Base-by-base conservation (phyloP, 495 filamentous ascomycete species). In the Apodospora peruviana region DNA sequence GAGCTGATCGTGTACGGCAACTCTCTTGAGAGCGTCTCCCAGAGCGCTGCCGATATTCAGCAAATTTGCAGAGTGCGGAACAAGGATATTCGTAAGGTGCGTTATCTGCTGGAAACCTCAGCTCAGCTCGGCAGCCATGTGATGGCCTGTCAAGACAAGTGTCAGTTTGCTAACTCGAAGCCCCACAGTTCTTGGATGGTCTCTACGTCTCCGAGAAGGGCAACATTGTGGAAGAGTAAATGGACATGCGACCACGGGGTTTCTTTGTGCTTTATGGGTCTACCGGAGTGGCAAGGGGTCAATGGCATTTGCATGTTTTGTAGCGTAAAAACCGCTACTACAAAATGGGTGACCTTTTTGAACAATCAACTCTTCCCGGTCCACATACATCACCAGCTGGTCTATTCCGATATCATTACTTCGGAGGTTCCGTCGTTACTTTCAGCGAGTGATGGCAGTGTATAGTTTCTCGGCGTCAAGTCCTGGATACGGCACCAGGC, bases 41-140 rank as follows among this genome's bases (percentile, higher is more conserved):
- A 98, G 81, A 88, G 84, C 65, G 93, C 93, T 48, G 93, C 93
- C 66, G 93, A 97, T 70, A 96, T 98, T 72, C 93, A 98, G 82
- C 93, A 98, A 76, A 90, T 91, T 75, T 98, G 93, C 87, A 80
- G 86, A 75, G 93, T 96, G 72, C 82, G 87, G 67, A 97, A 98
- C 85, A 98, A 98, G 89, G 93, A 98, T 95, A 97, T 98, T 80
- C 90, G 94, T 77, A 96, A 97, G 88, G 89, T 95, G 48, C 38
- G 52, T 67, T 21, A 29, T 32, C 14, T 32, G n/a, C n/a, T n/a
- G n/a, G n/a, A n/a, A n/a, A n/a, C n/a, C n/a, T n/a, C n/a, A n/a
- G n/a, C n/a, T n/a, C n/a, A n/a, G n/a, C n/a, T 18, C 19, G 18
- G 21, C 29, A 12, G 21, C 43, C 17, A 27, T 5, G 4, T 11